Percentiles rank a stretch among this genome's conserved stretches.
Evolutionary conservation across 345 rosid genomes (phyloP).

Genomic region (Pugionium dolabratum): DNA sequence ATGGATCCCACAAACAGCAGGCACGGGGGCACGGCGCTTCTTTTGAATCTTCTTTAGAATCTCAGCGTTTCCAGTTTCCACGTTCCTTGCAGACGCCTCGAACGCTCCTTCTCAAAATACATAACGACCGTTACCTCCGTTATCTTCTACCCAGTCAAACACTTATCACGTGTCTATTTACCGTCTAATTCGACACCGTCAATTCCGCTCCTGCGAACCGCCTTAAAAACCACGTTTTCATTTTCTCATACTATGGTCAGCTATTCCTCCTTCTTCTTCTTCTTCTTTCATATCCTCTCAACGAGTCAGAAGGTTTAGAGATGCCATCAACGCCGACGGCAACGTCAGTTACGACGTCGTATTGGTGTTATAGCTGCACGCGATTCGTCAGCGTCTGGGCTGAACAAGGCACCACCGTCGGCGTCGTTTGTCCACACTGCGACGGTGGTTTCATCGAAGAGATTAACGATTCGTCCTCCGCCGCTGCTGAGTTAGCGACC

Average conservation of each 20-base stretch:
- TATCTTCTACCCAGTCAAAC: slow-evolving; percentile 32
- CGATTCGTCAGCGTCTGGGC: slow-evolving; percentile 53
- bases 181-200: slow-evolving; percentile 36
- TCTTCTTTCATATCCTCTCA: not conserved
- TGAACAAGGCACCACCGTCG: slow-evolving; percentile 35
- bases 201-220: slow-evolving; percentile 12
- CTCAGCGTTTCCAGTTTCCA: slow-evolving; percentile 22
- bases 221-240: slow-evolving; percentile 36
- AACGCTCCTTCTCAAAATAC: slow-evolving; percentile 28
- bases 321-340: not conserved
- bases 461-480: slow-evolving; percentile 38
- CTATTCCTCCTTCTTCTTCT: not conserved
- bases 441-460: slow-evolving; percentile 64
- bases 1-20: slow-evolving; percentile 4
- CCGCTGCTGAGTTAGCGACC: slow-evolving; percentile 7
- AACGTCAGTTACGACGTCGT: not conserved
- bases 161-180: slow-evolving; percentile 31
- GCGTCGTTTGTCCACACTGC: slow-evolving; percentile 66
- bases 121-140: slow-evolving; percentile 33
- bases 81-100: slow-evolving; percentile 16
- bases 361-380: slow-evolving; percentile 78
- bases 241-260: slow-evolving; percentile 9
- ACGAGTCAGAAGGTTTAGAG: not conserved
- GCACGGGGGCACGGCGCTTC: slow-evolving; percentile 28
- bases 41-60: slow-evolving; percentile 32